Evolutionary conservation across 352 stramenopile species (phyloP).

Genomic region (Thraustotheca clavata): DNA sequence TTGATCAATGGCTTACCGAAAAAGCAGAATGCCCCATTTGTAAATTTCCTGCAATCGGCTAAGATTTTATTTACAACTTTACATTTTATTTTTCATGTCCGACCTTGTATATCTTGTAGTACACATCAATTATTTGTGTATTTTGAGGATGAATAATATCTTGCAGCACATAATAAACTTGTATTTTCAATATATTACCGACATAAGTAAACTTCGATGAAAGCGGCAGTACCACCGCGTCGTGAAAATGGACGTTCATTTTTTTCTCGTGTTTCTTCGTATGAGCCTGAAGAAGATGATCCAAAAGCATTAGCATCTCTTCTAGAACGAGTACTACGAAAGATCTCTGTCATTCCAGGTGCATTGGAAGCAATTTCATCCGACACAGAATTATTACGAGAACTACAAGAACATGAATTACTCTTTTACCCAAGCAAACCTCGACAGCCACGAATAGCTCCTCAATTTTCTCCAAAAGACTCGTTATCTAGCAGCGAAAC

Average conservation of each 20-base stretch:
- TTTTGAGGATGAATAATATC: too few species aligned
- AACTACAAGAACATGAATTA: slow-evolving; percentile 20
- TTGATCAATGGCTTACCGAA: slow-evolving; percentile 64
- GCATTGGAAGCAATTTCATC: slow-evolving; percentile 13
- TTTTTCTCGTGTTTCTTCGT: too few species aligned
- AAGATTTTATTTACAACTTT: slow-evolving; percentile 2
- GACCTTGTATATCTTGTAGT: too few species aligned
- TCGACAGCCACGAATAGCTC: background rate
- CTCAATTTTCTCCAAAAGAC: slow-evolving; percentile 50
- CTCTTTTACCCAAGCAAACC: slow-evolving; percentile 13
- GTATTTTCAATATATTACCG: background rate
- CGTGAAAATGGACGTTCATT: too few species aligned
- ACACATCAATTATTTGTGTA: too few species aligned
- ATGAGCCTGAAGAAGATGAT: background rate
- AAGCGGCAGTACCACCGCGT: too few species aligned
- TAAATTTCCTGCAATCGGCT: slow-evolving; percentile 62
- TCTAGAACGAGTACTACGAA: slow-evolving; percentile 18
- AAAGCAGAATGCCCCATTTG: slow-evolving; percentile 70
- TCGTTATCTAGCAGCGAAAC: slow-evolving; percentile 45
- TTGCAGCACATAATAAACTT: slow-evolving; percentile 20
- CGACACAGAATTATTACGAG: slow-evolving; percentile 3
- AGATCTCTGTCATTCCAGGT: slow-evolving; percentile 14
- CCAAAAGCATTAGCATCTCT: slow-evolving; percentile 3
- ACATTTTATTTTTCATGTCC: background rate
- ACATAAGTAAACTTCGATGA: too few species aligned